phyloP scores from a whole-genome alignment of 2,329 filamentous ascomycete species.

The Rhexocercosporidium sp. region DNA sequence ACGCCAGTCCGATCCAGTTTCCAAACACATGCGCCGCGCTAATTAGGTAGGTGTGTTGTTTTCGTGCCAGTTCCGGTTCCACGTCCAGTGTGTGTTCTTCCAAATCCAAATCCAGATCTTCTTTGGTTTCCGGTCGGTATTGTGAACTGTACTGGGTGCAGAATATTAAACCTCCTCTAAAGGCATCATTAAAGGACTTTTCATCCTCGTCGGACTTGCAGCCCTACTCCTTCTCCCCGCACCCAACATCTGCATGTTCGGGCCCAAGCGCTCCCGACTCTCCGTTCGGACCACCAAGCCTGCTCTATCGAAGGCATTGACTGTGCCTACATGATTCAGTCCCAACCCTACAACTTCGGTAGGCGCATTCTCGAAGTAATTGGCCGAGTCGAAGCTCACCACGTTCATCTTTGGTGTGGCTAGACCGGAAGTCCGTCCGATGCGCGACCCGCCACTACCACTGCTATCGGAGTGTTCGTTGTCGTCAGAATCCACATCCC shows the following conservation, averaged over 20 bases:
- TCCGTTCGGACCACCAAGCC: constrained; percentile 84
- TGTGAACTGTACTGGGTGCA: background rate
- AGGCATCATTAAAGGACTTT: constrained; percentile 61
- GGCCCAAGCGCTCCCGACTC: constrained; percentile 77
- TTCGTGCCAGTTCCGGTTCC: background rate
- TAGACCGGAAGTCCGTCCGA: constrained; percentile 68
- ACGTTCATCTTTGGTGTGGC: constrained; percentile 67
- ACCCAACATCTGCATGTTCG: constrained; percentile 58
- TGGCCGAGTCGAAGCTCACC: constrained; percentile 52
- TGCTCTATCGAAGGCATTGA: constrained; percentile 62
- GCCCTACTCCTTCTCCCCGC: constrained; percentile 56
- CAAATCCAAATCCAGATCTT: background rate
- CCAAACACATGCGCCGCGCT: constrained; percentile 27
- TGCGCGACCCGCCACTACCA: constrained; percentile 59
- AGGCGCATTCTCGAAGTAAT: constrained; percentile 36
- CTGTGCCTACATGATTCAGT: constrained; percentile 28
- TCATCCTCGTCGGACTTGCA: constrained; percentile 55
- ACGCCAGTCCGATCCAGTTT: constrained; percentile 12
- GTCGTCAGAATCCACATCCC: constrained; percentile 66
- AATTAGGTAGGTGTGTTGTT: constrained; percentile 24
- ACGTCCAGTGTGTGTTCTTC: too few species aligned
- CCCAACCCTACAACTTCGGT: constrained; percentile 35
- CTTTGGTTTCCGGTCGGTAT: background rate
- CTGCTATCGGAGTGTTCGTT: constrained; percentile 68
- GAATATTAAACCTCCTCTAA: constrained; percentile 46